Conservation (phyloP, 2,329 filamentous ascomycete genomes). For the Pseudocercospora vitis region DNA sequence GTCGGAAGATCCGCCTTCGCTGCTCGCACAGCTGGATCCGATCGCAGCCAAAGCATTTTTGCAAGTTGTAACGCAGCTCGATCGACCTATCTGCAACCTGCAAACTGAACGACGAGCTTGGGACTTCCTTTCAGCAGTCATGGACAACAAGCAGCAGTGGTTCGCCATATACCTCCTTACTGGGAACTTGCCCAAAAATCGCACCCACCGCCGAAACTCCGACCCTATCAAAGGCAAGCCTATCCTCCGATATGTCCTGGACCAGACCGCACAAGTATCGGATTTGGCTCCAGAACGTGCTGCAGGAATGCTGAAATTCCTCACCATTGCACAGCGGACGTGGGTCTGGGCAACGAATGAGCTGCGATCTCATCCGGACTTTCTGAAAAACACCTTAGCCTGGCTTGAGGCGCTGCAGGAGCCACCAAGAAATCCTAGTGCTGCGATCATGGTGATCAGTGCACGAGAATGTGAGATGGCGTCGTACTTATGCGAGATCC, state of each 20-base stretch:
- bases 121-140: constrained; percentile 80
- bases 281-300: constrained; percentile 65
- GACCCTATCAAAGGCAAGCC: constrained; percentile 59
- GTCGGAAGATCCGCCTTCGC: constrained; percentile 77
- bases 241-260: constrained; percentile 72
- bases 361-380: constrained; percentile 69
- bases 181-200: constrained; percentile 78
- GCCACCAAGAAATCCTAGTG: constrained; percentile 40
- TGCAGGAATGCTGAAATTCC: constrained; percentile 78
- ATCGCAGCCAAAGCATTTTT: constrained; percentile 83
- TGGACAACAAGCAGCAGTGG: constrained; percentile 92
- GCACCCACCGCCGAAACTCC: constrained; percentile 51
- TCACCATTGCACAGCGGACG: constrained; percentile 84
- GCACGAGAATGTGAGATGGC: constrained; percentile 58
- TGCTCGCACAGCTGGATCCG: constrained; percentile 85
- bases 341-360: constrained; percentile 93
- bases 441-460: constrained; percentile 35
- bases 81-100: constrained; percentile 69
- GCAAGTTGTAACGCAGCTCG: constrained; percentile 71
- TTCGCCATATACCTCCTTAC: constrained; percentile 91
- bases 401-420: constrained; percentile 64
- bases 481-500: constrained; percentile 79
- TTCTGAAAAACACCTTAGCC: constrained; percentile 69
- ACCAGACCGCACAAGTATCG: constrained; percentile 64
- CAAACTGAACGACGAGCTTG: constrained; percentile 70